Evolutionary conservation across 2,329 filamentous ascomycete species (phyloP).

Genomic region (Clonostachys sp.): DNA sequence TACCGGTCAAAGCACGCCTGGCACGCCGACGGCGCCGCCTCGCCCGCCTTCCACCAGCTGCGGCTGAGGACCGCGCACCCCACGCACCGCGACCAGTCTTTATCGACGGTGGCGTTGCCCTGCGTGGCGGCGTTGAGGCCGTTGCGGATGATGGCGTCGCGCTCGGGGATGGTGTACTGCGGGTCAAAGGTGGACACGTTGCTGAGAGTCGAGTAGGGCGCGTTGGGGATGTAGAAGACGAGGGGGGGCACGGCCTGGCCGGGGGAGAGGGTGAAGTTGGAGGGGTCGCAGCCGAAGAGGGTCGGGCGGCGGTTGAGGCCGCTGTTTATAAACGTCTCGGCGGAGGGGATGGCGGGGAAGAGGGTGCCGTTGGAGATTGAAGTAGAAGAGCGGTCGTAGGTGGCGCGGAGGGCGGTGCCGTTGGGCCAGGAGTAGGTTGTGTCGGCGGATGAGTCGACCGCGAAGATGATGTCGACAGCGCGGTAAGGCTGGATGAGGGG

Average conservation of each 20-base stretch:
- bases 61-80: slow-evolving; percentile 75
- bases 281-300: slow-evolving; percentile 73
- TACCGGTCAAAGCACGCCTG: slow-evolving; percentile 69
- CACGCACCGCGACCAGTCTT: slow-evolving; percentile 71
- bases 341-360: slow-evolving; percentile 69
- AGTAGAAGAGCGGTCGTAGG: slow-evolving; percentile 45
- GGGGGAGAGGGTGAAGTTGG: slow-evolving; percentile 4
- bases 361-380: slow-evolving; percentile 32
- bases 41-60: slow-evolving; percentile 62
- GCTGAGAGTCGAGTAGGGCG: slow-evolving; percentile 65
- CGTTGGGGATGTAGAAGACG: slow-evolving; percentile 79
- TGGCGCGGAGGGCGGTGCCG: slow-evolving; percentile 68
- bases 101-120: slow-evolving; percentile 69
- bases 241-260: slow-evolving; percentile 42
- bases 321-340: slow-evolving; percentile 74
- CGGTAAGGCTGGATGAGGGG: slow-evolving; percentile 73
- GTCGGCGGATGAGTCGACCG: slow-evolving; percentile 74
- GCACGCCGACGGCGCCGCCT: slow-evolving; percentile 62
- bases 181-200: slow-evolving; percentile 73
- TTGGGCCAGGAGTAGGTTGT: slow-evolving; percentile 69
- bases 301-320: slow-evolving; percentile 69
- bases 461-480: slow-evolving; percentile 74
- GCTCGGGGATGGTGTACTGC: slow-evolving; percentile 55
- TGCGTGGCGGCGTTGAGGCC: slow-evolving; percentile 75
- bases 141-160: slow-evolving; percentile 74